These are phyloP conservation scores for Trichoderma pleuroti DNA, from an alignment of 2,329 filamentous ascomycete species.

Conservation along the genomic window DNA sequence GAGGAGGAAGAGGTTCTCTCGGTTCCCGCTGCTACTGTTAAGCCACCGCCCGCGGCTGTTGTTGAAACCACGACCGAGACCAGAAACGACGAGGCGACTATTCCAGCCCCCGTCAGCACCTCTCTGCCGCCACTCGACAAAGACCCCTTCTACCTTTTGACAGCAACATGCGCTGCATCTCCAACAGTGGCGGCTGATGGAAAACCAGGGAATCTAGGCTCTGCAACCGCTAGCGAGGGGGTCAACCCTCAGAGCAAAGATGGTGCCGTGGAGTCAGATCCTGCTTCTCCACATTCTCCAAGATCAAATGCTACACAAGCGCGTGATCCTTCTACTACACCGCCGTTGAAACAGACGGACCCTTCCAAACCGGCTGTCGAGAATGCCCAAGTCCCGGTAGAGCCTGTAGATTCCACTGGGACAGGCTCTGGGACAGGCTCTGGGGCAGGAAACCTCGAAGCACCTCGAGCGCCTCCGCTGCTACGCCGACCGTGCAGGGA, in stretches of 20 bases:
- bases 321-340: neutral
- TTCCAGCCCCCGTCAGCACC: neutral
- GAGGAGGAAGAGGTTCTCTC: neutral
- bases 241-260: neutral
- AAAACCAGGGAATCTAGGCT: neutral
- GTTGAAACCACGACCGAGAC: neutral
- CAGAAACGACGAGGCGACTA: neutral
- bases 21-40: neutral
- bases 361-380: neutral
- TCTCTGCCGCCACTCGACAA: neutral
- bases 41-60: neutral
- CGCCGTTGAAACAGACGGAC: slow-evolving; percentile 3
- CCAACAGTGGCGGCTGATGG: neutral
- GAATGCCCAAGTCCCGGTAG: neutral
- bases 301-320: neutral
- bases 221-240: neutral
- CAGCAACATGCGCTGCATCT: slow-evolving; percentile 12
- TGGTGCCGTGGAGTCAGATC: neutral
- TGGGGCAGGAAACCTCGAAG: slow-evolving; percentile 21
- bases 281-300: neutral
- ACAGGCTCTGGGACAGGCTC: neutral
- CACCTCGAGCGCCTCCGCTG: slow-evolving; percentile 27
- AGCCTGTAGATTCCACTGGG: neutral
- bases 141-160: slow-evolving; percentile 2
- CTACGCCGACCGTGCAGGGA: slow-evolving; percentile 83